Conservation (phyloP, 108 stramenopile species). For the Nannochloropsis gaditana region DNA sequence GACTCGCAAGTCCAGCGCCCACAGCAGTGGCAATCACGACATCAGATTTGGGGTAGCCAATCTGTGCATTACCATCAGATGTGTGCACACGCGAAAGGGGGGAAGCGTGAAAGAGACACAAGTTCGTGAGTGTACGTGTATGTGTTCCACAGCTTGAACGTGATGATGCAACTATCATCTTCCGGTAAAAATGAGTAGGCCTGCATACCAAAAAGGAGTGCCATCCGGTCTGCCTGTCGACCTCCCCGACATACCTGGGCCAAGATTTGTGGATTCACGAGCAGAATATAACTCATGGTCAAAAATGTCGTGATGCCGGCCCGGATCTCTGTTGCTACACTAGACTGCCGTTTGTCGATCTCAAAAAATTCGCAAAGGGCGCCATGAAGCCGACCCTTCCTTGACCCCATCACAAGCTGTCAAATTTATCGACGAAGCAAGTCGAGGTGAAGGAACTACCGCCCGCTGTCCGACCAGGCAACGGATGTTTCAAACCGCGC, state of each 20-base stretch:
- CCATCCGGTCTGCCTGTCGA: too few relatives aligned
- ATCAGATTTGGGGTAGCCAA: conserved; percentile 2
- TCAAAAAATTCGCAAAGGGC: conserved; percentile 17
- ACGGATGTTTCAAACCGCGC: too few relatives aligned
- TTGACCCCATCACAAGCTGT: not conserved
- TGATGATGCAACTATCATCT: too few relatives aligned
- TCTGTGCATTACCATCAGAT: not conserved
- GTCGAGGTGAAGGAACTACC: too few relatives aligned
- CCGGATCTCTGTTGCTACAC: conserved; percentile 49
- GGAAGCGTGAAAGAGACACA: not conserved
- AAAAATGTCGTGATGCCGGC: conserved; percentile 60
- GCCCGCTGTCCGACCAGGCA: too few relatives aligned
- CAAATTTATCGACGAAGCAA: too few relatives aligned
- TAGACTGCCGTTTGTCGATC: not conserved
- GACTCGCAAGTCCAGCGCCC: conserved; percentile 47
- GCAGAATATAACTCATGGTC: conserved; percentile 59
- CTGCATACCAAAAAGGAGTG: too few relatives aligned
- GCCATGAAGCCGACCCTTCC: conserved; percentile 4
- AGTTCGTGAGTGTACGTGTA: too few relatives aligned
- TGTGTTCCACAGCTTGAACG: too few relatives aligned
- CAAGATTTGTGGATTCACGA: conserved; percentile 62
- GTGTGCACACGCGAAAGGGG: not conserved
- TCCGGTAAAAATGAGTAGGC: too few relatives aligned
- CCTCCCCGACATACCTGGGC: not conserved
- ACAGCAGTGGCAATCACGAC: conserved; percentile 56